Evolutionary conservation across 805 yeast genomes (phyloP), one percentile per base, ranked within the genome.

Genomic region (Schizosaccharomyces cryophilus): DNA sequence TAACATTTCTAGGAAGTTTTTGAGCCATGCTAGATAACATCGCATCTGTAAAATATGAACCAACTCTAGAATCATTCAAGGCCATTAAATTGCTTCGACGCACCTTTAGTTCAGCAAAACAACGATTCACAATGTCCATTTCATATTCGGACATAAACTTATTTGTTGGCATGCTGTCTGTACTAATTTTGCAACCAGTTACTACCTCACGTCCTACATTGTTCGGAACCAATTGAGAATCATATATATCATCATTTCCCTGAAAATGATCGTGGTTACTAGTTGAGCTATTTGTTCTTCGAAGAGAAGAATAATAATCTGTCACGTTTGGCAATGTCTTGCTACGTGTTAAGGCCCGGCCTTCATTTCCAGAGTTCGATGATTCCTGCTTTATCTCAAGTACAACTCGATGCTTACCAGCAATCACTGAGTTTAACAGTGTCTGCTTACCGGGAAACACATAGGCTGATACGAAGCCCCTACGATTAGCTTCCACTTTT

Each of bases 381-480:
- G 56, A 51, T 29, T 38, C 19, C 40, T 61, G 58, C 29, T 58
- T 61, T 47, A 60, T 26, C 11, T 54, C 42, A 24, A 47, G 40
- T 17, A 51, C 26, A 13, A 85, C 75, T 58, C 69, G 73, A 62
- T 74, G 73, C 2, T 66, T 67, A 1, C 78, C 78, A 9, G 66
- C 65, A 60, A 83, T 66, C 1, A 87, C 74, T 0, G 67, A 67
- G 17, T 70, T 67, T 0, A 88, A 81, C n/a, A 76, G 72, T 0
- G 75, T 35, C 5, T 38, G 47, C n/a, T 13, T 73, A 0, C 95
- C 95, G 0, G 76, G 65, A 64, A 75, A 75, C 4, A 89, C 78
- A 67, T 90, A 90, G 61, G 85, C 84, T 1, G 84, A 74, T 0
- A 95, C 85, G 73, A 83, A 89, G 0, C 95, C 94, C n/a, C 80